Evolutionary conservation across 768 basidiomycete species (phyloP).

Genomic region (Mycena pura): DNA sequence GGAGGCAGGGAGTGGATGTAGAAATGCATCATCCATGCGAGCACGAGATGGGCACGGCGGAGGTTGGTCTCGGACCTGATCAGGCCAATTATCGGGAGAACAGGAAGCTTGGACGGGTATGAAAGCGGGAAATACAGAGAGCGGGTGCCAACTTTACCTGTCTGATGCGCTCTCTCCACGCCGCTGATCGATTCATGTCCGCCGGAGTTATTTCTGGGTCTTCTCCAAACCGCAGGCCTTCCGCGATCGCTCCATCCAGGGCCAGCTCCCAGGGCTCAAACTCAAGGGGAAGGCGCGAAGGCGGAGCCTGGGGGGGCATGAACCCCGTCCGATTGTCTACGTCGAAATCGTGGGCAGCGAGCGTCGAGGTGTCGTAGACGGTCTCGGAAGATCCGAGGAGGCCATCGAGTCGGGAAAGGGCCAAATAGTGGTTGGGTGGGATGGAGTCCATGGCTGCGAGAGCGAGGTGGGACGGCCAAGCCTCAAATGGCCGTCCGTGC

Average conservation of each 20-base stretch:
- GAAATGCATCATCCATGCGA: slow-evolving; percentile 77
- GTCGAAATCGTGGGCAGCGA: slow-evolving; percentile 89
- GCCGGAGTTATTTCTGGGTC: slow-evolving; percentile 46
- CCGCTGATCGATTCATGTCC: slow-evolving; percentile 49
- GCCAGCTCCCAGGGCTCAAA: slow-evolving; percentile 80
- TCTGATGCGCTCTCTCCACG: slow-evolving; percentile 61
- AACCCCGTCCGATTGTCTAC: slow-evolving; percentile 92
- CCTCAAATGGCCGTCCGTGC: no score
- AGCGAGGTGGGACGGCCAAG: no score
- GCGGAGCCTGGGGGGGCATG: slow-evolving; percentile 81
- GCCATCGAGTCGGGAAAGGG: slow-evolving; percentile 41
- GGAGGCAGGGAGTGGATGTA: slow-evolving; percentile 73
- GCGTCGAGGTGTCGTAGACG: slow-evolving; percentile 60
- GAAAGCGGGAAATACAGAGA: background rate
- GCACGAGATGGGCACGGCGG: slow-evolving; percentile 75
- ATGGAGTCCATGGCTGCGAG: slow-evolving; percentile 15
- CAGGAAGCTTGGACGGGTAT: slow-evolving; percentile 51
- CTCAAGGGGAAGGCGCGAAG: slow-evolving; percentile 60
- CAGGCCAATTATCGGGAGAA: slow-evolving; percentile 55
- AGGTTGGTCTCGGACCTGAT: slow-evolving; percentile 60
- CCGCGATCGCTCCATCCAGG: slow-evolving; percentile 56
- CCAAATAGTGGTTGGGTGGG: slow-evolving; percentile 41
- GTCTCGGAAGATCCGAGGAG: slow-evolving; percentile 32
- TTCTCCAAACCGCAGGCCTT: slow-evolving; percentile 65
- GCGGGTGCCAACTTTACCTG: slow-evolving; percentile 56